Evolutionary conservation across 306 rosid species (phyloP), one percentile per base, ranked within the genome.

Genomic region (Quercus mongolica): DNA sequence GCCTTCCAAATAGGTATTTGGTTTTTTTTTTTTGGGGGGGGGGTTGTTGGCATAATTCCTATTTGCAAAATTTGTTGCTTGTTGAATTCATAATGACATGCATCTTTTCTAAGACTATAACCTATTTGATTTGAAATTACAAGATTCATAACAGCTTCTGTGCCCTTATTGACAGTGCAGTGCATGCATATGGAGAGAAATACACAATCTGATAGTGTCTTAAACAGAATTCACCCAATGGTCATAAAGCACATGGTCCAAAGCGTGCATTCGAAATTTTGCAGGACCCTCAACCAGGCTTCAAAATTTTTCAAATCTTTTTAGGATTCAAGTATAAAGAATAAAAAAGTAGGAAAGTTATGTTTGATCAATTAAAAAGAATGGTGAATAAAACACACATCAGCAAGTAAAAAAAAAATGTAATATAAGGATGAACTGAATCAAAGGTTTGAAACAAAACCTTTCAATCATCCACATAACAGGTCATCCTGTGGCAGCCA

Each of bases 401-500:
- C 83, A 69, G 69, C 75, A 73, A 56, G 71, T 59, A 85, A 79
- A 62, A 69, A 77, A 77, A 68, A 57, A 31, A 73, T 41, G 68
- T 67, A 73, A 69, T 57, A 62, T 54, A 58, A 38, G 72, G 57
- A 79, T 74, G 69, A 69, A 81, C 75, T 55, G 49, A 85, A 68
- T 80, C 67, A 49, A 61, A 81, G 82, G 69, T 82, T 84, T 44
- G 56, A 83, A 74, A 58, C 26, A 82, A 68, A 79, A 80, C 86
- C 90, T 81, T 79, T 56, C 26, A 79, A 61, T 59, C 70, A 82
- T 80, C 78, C 79, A 80, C 77, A 85, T 79, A 74, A 75, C 82
- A 81, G 74, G 81, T 82, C 78, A 83, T 82, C 86, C 83, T 69
- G 13, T 67, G 80, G 83, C 74, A 81, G 85, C 90, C 88, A 80